These are phyloP conservation scores for Zygoascus tannicola DNA, from an alignment of 805 yeast genomes.

Conservation along the genomic window DNA sequence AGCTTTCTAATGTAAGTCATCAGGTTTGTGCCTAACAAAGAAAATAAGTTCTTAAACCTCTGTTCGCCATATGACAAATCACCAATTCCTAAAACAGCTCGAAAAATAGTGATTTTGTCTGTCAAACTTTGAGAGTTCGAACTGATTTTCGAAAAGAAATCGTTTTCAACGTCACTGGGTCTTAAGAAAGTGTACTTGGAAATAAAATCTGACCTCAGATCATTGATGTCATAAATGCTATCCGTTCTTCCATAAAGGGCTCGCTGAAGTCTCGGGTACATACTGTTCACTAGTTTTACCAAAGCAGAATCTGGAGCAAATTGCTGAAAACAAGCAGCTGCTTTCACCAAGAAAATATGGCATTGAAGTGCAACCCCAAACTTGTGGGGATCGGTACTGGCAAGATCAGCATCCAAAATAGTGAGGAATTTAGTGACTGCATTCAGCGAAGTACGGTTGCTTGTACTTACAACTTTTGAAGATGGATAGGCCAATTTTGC, in stretches of 20 bases:
- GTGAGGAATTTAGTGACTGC: no score
- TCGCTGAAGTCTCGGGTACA: constrained; percentile 9
- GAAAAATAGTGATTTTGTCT: constrained; percentile 11
- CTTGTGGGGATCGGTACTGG: constrained; percentile 1
- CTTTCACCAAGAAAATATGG: constrained; percentile 10
- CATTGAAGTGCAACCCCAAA: constrained; percentile 6
- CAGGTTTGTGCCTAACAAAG: constrained; percentile 1
- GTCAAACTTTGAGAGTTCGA: constrained; percentile 4
- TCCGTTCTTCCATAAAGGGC: constrained; percentile 8
- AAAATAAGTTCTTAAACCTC: constrained; percentile 6
- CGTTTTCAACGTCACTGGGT: constrained; percentile 5
- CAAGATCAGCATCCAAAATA: neutral
- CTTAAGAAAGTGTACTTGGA: constrained; percentile 9
- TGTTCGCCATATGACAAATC: constrained; percentile 10
- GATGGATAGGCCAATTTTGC: no score
- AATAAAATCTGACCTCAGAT: constrained; percentile 12
- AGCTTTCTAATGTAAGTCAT: constrained; percentile 6
- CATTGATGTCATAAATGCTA: constrained; percentile 7
- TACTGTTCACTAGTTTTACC: constrained; percentile 5
- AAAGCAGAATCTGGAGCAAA: constrained; percentile 7
- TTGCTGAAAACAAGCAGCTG: constrained; percentile 12
- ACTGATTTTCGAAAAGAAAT: constrained; percentile 8
- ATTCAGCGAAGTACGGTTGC: no score
- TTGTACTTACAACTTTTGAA: no score
- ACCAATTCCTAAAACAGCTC: constrained; percentile 11